Base-by-base conservation (phyloP, 2,329 filamentous ascomycete genomes). In the Colletotrichum magnum region DNA sequence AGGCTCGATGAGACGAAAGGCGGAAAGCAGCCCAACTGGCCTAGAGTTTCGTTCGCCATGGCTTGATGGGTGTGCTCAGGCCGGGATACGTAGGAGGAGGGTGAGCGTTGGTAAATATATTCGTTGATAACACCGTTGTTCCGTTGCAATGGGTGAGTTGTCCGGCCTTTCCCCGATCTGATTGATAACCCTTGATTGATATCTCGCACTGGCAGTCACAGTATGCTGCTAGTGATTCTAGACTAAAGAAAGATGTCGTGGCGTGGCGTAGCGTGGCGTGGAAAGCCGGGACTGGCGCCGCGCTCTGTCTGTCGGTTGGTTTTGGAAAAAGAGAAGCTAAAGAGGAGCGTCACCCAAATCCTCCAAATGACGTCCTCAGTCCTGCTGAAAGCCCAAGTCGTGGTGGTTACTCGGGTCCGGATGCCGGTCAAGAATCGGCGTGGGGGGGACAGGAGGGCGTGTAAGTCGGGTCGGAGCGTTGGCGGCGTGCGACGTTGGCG, bases 1-100 rank as follows among this genome's bases (percentile, higher is more conserved):
- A 86, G 79, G 36, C 81, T 80, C 68, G 86, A 85, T 77, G 93
- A 89, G 71, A 91, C 85, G 76, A 96, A 95, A 5, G 94, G 94
- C 59, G 85, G 73, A 16, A 89, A 88, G 79, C 94, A 97, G 16
- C 13, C 45, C 15, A 48, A 50, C 32, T 45, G 47, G 28, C 43
- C 51, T 2, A 60, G 18, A 26, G 43, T 48, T 13, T 36, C 21
- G 57, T 57, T 64, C 36, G 45, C 54, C 69, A 69, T 71, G 43
- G n/a, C 50, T 36, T 50, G 13, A 7, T 51, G n/a, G 36, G 39
- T 18, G 58, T 52, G 24, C 39, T 43, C 6, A 32, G 28, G 7
- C 18, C 4, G 21, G n/a, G 43, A 21, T 45, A 41, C 10, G n/a
- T n/a, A 51, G 39, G 26, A 15, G 16, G 4, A 6, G 36, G 16